Evolutionary conservation across 768 basidiomycete genomes (phyloP).

Genomic region (Mycena maculata): DNA sequence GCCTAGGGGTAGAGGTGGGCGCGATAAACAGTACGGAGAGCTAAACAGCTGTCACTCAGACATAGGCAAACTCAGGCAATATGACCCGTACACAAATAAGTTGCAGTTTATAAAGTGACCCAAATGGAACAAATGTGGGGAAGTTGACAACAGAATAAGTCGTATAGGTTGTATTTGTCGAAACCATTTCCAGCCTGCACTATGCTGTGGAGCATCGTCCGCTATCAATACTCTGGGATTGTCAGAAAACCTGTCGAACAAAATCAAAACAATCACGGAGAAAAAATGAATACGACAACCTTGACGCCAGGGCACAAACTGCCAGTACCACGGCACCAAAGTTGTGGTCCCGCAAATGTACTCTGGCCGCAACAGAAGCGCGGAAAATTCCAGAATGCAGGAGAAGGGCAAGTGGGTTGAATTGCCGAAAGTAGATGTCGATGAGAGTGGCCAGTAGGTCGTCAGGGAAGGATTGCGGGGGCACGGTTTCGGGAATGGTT

Average conservation of each 20-base stretch:
- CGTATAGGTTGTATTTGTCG: constrained; percentile 75
- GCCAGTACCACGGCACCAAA: constrained; percentile 72
- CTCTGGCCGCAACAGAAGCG: constrained; percentile 54
- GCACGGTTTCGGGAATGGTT: constrained; percentile 39
- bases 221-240: constrained; percentile 53
- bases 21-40: constrained; percentile 6
- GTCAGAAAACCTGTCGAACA: constrained; percentile 59
- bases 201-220: constrained; percentile 51
- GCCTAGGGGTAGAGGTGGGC: neutral
- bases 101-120: constrained; percentile 14
- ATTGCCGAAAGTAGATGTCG: constrained; percentile 65
- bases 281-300: neutral
- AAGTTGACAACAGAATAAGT: constrained; percentile 50
- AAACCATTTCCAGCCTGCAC: constrained; percentile 71
- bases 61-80: neutral
- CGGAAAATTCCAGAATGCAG: constrained; percentile 76
- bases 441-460: constrained; percentile 50
- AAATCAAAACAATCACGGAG: neutral
- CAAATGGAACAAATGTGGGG: neutral
- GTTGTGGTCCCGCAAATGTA: constrained; percentile 57
- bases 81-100: constrained; percentile 10
- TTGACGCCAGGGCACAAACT: constrained; percentile 68
- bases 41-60: neutral
- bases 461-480: constrained; percentile 58
- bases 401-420: constrained; percentile 66